Evolutionary conservation across 306 rosid genomes (phyloP), one percentile per base, ranked within the genome.

Genomic region (Fragaria iinumae): DNA sequence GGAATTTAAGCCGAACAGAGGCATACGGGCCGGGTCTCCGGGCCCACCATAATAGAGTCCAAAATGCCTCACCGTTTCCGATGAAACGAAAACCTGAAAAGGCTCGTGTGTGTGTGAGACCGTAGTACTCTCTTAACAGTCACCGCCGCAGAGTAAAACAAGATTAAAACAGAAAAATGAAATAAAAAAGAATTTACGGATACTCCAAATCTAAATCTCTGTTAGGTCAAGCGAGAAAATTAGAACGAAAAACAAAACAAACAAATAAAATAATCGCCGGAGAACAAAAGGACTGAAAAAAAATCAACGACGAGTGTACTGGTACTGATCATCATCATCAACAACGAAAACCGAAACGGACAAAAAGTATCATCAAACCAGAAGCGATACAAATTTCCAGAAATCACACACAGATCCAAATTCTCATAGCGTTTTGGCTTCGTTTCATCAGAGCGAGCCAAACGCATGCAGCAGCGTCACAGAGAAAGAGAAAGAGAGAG

Each of bases 381-480:
- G 17, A 27, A 29, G 55, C 23, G 11, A 5, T 63, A 34, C 18
- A 5, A 29, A 63, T 29, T 16, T 63, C 43, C 68, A 36, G 13
- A 16, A 68, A 60, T 20, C 21, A 3, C 63, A 41, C n/a, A 20
- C 4, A 34, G 25, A 73, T 67, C 67, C 65, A 21, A 76, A 48
- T 36, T 73, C 32, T 21, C 20, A 39, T 41, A 11, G 16, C 62
- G 17, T 27, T 43, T 73, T 21, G 38, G 29, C 12, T 44, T 43
- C 18, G 41, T 45, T 67, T 45, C 2, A 25, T 73, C 44, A 53
- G 23, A 69, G 11, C 55, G n/a, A 80, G 47, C 72, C 67, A 77
- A 80, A 75, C 84, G 69, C n/a, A 55, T 55, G 77, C 29, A 29
- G 32, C 34, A 74, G 66, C n/a, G 74, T 25, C 36, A 48, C 12